Evolutionary conservation across 768 basidiomycete species (phyloP).

Genomic region (Termitomyces sp.): DNA sequence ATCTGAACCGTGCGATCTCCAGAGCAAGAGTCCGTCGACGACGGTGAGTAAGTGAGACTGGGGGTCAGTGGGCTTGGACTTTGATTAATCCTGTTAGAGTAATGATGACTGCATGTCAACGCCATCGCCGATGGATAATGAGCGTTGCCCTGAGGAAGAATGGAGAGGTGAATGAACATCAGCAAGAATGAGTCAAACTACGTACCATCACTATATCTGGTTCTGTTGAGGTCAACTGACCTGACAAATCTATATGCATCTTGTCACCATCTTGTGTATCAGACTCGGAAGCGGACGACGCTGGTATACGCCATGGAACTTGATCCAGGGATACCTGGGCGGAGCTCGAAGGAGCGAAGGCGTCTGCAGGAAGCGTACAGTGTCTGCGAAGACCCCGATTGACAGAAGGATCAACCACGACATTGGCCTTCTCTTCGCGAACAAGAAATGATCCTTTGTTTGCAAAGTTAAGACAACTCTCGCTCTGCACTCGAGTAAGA

Average conservation of each 20-base stretch:
- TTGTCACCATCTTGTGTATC: neutral
- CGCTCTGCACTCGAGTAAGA: slow-evolving; percentile 51
- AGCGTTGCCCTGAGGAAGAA: slow-evolving; percentile 2
- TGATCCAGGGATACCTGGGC: neutral
- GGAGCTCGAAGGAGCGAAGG: slow-evolving; percentile 11
- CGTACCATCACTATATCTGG: slow-evolving; percentile 1
- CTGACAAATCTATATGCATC: neutral
- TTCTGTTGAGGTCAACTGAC: slow-evolving; percentile 3
- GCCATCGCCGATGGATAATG: neutral
- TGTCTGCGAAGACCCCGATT: slow-evolving; percentile 33
- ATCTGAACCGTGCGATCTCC: slow-evolving; percentile 56
- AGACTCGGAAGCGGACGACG: neutral
- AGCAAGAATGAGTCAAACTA: neutral
- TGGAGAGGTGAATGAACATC: neutral
- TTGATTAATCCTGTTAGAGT: slow-evolving; percentile 16
- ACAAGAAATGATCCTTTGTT: slow-evolving; percentile 22
- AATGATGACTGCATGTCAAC: neutral
- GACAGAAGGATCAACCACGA: neutral
- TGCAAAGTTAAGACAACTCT: slow-evolving; percentile 27
- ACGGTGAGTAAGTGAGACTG: slow-evolving; percentile 54
- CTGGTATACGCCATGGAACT: slow-evolving; percentile 2
- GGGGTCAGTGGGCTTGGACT: slow-evolving; percentile 53
- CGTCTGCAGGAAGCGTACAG: slow-evolving; percentile 38
- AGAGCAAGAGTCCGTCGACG: slow-evolving; percentile 54
- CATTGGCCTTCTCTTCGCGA: slow-evolving; percentile 5